Evolutionary conservation across 495 filamentous ascomycete genomes (phyloP).

Genomic region (Penicillium antarcticum): DNA sequence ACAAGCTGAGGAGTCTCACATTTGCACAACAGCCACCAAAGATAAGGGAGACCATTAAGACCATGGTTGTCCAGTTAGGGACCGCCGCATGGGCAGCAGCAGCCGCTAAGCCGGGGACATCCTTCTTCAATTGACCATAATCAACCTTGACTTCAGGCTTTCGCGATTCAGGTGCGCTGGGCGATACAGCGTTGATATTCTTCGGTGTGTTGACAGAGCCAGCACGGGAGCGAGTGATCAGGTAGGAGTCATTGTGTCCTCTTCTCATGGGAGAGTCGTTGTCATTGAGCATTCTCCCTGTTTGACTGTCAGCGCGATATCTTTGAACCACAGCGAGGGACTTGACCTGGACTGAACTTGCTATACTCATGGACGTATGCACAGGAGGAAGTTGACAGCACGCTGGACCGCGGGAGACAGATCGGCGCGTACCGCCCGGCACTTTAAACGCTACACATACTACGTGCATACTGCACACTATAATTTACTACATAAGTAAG

Average conservation of each 20-base stretch:
- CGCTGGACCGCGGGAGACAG: too few species aligned
- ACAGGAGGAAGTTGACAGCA: not conserved
- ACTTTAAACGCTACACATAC: too few species aligned
- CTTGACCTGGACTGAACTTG: not conserved
- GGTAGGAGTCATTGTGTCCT: conserved; percentile 7
- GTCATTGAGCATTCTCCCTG: conserved; percentile 24
- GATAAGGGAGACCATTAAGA: conserved; percentile 78
- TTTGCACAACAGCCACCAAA: conserved; percentile 98
- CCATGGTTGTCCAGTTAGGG: conserved; percentile 63
- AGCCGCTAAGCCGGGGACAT: conserved; percentile 31
- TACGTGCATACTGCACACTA: too few species aligned
- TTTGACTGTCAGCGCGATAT: not conserved
- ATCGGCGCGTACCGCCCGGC: too few species aligned
- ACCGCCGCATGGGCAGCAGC: conserved; percentile 50
- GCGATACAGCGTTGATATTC: not conserved
- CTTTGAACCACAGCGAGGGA: not conserved
- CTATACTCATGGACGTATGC: too few species aligned
- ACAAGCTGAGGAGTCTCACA: conserved; percentile 49
- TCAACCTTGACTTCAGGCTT: not conserved
- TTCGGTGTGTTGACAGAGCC: not conserved
- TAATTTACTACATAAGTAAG: too few species aligned
- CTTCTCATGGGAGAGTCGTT: conserved; percentile 8
- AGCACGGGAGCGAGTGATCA: conserved; percentile 1
- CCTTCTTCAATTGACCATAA: conserved; percentile 74
- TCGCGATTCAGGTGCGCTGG: not conserved